Conservation (phyloP, 2,329 filamentous ascomycete species). For the Colletotrichum karsti region DNA sequence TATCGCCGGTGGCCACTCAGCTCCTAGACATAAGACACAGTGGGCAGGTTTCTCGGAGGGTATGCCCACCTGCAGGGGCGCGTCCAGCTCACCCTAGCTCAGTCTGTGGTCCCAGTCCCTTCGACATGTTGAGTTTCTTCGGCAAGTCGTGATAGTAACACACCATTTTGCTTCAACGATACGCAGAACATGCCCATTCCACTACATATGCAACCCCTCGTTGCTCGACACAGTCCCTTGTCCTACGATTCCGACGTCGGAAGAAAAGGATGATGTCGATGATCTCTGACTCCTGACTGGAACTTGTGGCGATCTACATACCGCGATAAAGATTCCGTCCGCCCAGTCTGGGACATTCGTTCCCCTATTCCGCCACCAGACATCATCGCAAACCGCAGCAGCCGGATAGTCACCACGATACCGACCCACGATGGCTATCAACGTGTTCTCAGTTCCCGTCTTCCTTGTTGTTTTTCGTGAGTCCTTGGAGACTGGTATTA, state of each 20-base stretch:
- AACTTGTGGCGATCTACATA: no score
- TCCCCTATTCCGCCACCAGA: no score
- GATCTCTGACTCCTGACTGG: no score
- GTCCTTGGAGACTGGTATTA: conserved; percentile 82
- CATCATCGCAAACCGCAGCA: no score
- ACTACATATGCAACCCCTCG: no score
- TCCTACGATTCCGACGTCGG: no score
- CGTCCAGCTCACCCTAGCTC: background rate
- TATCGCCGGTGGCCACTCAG: background rate
- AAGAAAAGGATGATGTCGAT: no score
- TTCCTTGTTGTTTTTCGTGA: conserved; percentile 94
- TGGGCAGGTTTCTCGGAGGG: background rate
- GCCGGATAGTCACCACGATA: no score
- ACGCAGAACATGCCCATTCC: no score
- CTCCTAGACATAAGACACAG: background rate
- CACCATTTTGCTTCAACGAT: background rate
- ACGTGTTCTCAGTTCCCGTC: conserved; percentile 81
- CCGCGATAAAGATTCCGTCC: no score
- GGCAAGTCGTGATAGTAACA: background rate
- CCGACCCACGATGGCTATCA: conserved; percentile 64
- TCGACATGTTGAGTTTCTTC: background rate
- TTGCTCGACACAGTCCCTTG: no score
- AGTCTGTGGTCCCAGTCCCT: background rate
- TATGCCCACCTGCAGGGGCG: background rate
- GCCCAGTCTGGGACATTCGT: no score